Percentiles rank a stretch among this genome's conserved stretches.
Conservation (phyloP, 2,329 filamentous ascomycete genomes). For the Hymenoscyphus occultus region DNA sequence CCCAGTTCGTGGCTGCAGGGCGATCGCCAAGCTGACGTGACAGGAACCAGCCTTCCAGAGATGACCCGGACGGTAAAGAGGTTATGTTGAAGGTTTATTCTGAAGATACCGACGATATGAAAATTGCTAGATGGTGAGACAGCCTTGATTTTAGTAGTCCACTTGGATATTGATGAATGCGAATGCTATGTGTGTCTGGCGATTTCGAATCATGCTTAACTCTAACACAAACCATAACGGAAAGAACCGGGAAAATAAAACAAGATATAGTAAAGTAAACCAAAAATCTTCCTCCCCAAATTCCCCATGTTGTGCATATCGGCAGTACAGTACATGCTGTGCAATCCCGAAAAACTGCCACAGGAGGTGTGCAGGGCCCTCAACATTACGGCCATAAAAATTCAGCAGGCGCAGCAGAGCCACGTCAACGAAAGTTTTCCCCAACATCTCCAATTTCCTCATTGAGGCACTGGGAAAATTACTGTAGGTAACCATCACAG, state of each 20-base stretch:
- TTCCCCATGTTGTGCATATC: background rate
- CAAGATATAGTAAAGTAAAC: too few relatives aligned
- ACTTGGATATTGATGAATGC: too few relatives aligned
- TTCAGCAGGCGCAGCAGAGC: background rate
- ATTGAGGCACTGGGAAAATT: background rate
- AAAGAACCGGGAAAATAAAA: too few relatives aligned
- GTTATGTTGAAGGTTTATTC: background rate
- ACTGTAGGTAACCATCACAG: background rate
- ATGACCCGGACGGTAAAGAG: background rate
- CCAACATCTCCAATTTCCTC: background rate
- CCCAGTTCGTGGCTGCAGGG: background rate
- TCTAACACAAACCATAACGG: too few relatives aligned
- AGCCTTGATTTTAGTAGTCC: too few relatives aligned
- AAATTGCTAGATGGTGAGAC: background rate
- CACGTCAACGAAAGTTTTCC: background rate
- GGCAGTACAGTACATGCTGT: background rate
- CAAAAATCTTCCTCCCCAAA: background rate
- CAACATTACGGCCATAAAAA: background rate
- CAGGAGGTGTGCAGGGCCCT: background rate
- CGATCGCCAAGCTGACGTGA: constrained; percentile 1
- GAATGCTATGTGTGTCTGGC: too few relatives aligned
- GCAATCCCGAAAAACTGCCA: background rate
- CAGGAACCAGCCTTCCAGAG: background rate
- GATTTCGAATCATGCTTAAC: too few relatives aligned
- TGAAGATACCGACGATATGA: background rate